phyloP scores from a whole-genome alignment of 371 early-diverging fungal genomes.

The Haplosporangium sp. region DNA sequence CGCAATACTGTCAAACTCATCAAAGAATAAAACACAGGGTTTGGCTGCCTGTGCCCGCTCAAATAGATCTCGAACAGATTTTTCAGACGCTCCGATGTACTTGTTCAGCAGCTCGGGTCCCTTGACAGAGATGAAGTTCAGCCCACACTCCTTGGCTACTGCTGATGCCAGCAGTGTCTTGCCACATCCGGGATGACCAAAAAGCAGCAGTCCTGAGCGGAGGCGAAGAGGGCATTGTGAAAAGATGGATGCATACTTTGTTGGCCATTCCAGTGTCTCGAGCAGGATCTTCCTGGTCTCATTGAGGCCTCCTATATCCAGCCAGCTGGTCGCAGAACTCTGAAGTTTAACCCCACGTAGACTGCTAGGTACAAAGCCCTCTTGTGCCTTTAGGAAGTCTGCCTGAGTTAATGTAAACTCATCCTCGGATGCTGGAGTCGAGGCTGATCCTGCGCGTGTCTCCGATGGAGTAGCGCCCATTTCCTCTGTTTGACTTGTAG shows the following conservation, averaged over 20 bases:
- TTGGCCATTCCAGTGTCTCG: conserved; percentile 96
- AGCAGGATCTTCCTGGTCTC: conserved; percentile 83
- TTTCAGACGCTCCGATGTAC: conserved; percentile 96
- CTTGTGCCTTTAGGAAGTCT: conserved; percentile 81
- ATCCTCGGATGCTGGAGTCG: conserved; percentile 20
- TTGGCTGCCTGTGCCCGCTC: conserved; percentile 91
- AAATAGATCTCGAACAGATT: conserved; percentile 91
- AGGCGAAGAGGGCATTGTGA: conserved; percentile 86
- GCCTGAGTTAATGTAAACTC: conserved; percentile 60
- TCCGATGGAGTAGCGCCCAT: background rate
- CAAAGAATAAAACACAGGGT: conserved; percentile 95
- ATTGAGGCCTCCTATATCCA: conserved; percentile 90
- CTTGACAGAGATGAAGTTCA: conserved; percentile 96
- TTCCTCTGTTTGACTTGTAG: conserved; percentile 5
- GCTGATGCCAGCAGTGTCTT: conserved; percentile 96
- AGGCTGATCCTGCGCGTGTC: background rate
- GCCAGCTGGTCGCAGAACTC: conserved; percentile 84
- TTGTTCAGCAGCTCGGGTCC: conserved; percentile 97
- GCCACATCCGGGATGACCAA: conserved; percentile 96
- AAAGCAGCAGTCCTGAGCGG: conserved; percentile 91
- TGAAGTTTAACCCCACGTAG: conserved; percentile 86
- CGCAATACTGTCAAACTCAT: conserved; percentile 98
- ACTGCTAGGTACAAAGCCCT: conserved; percentile 85
- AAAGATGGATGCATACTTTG: conserved; percentile 91
- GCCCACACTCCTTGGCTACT: conserved; percentile 90